A percentile compares a stretch with the other conserved stretches of the same genome.
These are phyloP conservation scores for Paecilomyces sp. DNA, from an alignment of 2,329 filamentous ascomycete species.

Conservation along the genomic window DNA sequence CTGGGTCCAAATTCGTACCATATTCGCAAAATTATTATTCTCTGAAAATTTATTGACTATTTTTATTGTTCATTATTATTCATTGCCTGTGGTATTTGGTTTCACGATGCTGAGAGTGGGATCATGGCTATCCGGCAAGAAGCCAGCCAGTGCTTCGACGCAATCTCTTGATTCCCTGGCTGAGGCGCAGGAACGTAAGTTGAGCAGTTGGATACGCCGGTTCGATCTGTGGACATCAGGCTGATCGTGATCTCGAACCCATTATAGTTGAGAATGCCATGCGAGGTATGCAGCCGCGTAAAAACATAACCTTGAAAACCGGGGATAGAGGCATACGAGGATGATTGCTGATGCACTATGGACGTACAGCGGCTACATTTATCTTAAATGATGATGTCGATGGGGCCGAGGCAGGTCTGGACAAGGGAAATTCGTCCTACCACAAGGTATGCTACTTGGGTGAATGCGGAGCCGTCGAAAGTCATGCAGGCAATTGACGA, in stretches of 20 bases:
- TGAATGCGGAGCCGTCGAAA: neutral
- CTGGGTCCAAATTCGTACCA: neutral
- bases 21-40: neutral
- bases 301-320: neutral
- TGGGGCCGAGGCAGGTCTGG: slow-evolving; percentile 66
- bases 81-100: neutral
- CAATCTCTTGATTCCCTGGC: slow-evolving; percentile 51
- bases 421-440: slow-evolving; percentile 72
- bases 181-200: slow-evolving; percentile 47
- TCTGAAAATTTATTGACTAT: neutral
- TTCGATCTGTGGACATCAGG: slow-evolving; percentile 4
- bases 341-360: slow-evolving; percentile 3
- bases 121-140: slow-evolving; percentile 40
- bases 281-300: slow-evolving; percentile 29
- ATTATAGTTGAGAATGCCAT: slow-evolving; percentile 34
- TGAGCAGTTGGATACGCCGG: neutral
- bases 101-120: slow-evolving; percentile 33
- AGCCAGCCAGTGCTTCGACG: slow-evolving; percentile 38
- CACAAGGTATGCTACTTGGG: slow-evolving; percentile 52
- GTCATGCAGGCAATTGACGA: slow-evolving; percentile 3
- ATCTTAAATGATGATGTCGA: slow-evolving; percentile 91
- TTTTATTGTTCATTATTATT: neutral
- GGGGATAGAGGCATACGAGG: neutral
- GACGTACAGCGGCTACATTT: slow-evolving; percentile 52
- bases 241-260: slow-evolving; percentile 10